Evolutionary conservation across 768 basidiomycete genomes (phyloP), one percentile per base, ranked within the genome.

Genomic region (Chiua virens): DNA sequence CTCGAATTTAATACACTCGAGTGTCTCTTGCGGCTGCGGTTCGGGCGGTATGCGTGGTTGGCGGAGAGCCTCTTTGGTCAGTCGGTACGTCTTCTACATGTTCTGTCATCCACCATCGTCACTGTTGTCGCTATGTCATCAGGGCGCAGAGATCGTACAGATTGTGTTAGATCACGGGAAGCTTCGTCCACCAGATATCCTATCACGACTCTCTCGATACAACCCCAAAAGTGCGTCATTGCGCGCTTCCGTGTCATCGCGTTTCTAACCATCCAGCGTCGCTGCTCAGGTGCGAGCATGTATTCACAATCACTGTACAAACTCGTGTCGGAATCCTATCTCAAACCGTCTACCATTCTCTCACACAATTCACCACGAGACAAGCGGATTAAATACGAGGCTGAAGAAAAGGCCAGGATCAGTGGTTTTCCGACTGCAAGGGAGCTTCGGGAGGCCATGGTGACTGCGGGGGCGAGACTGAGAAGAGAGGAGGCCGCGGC

Each of bases 111-210:
- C 15, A 6, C 22, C 17, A n/a, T 27, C 39, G 27, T 27, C n/a
- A 36, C 11, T 23, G 36, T 42, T 35, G 48, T 18, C 10, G 9
- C 17, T 32, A 8, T 25, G 28, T 51, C 3, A 13, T 13, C 42
- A 94, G 92, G 91, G 80, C 13, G 80, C 81, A 45, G 83, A 87
- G 49, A 83, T 98, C 47, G 74, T 97, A 20, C 82, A 85, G 59
- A 70, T 83, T 11, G 74, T 96, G 23, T 72, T 96, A 47, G 83
- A 93, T 62, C 86, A 92, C 62, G 95, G 95, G 34, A 95, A 93
- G 67, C 78, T 96, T 61, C 82, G 83, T 42, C 78, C 85, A 4
- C 82, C 81, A 59, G 86, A 92, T 49, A 82, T 96, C 42, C 57
- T 88, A 22, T 71, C 75, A 17, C 67, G 71, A 36, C 67, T 86